A percentile compares a stretch with the other conserved stretches of the same genome.
Conservation (phyloP, 345 rosid genomes). For the Eucalyptus coolabah region DNA sequence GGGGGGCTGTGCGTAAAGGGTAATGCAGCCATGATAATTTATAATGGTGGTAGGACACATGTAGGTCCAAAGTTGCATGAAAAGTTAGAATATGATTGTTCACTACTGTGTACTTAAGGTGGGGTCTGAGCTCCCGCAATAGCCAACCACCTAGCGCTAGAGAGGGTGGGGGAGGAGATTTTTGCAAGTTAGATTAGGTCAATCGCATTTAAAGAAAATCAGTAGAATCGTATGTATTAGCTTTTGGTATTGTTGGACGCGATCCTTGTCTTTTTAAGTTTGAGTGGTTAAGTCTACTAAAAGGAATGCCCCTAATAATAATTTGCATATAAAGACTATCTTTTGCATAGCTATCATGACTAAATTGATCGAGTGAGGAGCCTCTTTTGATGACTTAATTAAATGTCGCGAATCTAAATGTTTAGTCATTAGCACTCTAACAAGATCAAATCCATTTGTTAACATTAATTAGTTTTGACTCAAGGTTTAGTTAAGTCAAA, state of each 20-base stretch:
- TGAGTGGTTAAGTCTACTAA: neutral
- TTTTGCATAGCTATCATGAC: neutral
- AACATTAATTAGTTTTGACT: neutral
- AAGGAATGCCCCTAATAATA: neutral
- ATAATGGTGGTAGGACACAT: conserved; percentile 55
- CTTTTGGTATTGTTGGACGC: neutral
- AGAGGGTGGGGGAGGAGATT: neutral
- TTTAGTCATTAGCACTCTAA: neutral
- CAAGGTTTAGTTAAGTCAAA: neutral
- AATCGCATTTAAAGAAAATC: neutral
- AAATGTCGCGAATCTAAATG: neutral
- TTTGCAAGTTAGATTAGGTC: neutral
- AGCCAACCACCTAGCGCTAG: conserved; percentile 35
- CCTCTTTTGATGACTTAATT: neutral
- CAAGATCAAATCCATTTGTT: neutral
- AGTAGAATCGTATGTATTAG: neutral
- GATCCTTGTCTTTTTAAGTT: neutral
- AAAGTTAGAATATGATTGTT: conserved; percentile 19
- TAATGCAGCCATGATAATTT: conserved; percentile 54
- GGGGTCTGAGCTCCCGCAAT: conserved; percentile 27
- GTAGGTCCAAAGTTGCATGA: conserved; percentile 27
- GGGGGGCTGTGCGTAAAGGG: conserved; percentile 35
- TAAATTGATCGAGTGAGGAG: neutral
- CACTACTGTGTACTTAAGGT: conserved; percentile 28
- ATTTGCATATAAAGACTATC: neutral